phyloP scores from a whole-genome alignment of 1,139 yeast species.

The Kodamaea derodonti region DNA sequence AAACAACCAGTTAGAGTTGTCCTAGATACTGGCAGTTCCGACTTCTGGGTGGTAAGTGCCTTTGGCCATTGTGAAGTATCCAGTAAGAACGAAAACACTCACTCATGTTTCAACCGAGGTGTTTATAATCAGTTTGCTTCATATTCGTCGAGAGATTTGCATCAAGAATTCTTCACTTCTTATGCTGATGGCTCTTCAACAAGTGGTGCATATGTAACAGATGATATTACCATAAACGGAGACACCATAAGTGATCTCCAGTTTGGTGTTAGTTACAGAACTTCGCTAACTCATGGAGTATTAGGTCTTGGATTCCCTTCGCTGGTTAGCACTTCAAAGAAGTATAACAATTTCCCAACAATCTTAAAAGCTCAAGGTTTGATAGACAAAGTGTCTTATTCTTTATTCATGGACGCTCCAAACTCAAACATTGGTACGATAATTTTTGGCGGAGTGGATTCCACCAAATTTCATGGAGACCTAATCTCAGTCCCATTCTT shows the following conservation, averaged over 20 bases:
- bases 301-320: slow-evolving; percentile 18
- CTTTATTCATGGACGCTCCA: slow-evolving; percentile 15
- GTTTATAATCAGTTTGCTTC: neutral
- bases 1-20: slow-evolving; percentile 26
- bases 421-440: slow-evolving; percentile 13
- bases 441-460: slow-evolving; percentile 19
- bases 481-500: slow-evolving; percentile 10
- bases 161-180: neutral
- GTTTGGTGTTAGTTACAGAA: slow-evolving; percentile 1
- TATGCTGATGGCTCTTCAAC: slow-evolving; percentile 1
- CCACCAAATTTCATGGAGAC: slow-evolving; percentile 16
- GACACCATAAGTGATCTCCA: neutral
- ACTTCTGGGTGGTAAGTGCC: slow-evolving; percentile 15
- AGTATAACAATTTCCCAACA: slow-evolving; percentile 20
- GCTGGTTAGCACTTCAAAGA: slow-evolving; percentile 9
- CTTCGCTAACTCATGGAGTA: slow-evolving; percentile 5
- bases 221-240: neutral
- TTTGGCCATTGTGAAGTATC: slow-evolving; percentile 1
- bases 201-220: neutral
- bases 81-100: neutral
- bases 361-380: slow-evolving; percentile 19
- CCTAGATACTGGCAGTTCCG: slow-evolving; percentile 68
- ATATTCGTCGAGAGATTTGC: neutral
- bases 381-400: slow-evolving; percentile 15
- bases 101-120: neutral